Percentiles rank a stretch among this genome's conserved stretches.
Conservation (phyloP, 164 flowering plant species). For the Brasenia schreberi region DNA sequence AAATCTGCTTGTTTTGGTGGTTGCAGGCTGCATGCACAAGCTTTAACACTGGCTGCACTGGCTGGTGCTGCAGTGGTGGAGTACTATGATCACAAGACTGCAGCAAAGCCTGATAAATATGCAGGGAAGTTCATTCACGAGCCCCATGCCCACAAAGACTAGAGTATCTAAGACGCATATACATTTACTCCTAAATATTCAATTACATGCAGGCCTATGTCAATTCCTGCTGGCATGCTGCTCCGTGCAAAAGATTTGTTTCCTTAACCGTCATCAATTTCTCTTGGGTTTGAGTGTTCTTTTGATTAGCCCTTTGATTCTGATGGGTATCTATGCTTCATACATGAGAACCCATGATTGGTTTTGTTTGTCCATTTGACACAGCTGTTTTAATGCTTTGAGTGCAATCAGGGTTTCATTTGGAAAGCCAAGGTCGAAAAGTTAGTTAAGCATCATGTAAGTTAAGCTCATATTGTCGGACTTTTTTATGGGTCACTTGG, state of each 20-base stretch:
- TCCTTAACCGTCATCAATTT: neutral
- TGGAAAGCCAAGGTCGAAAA: too few relatives aligned
- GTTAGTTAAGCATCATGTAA: too few relatives aligned
- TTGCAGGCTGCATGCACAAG: constrained; percentile 80
- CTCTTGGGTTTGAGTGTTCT: neutral
- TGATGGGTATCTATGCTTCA: too few relatives aligned
- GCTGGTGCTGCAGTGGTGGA: constrained; percentile 88
- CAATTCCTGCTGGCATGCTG: neutral
- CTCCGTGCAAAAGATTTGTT: neutral
- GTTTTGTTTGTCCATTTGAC: too few relatives aligned
- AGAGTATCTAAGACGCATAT: neutral
- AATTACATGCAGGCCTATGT: neutral
- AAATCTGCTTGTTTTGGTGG: neutral
- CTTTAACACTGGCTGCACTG: constrained; percentile 68
- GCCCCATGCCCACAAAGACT: constrained; percentile 22
- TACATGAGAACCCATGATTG: too few relatives aligned
- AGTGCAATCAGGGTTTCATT: too few relatives aligned
- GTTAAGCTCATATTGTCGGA: too few relatives aligned
- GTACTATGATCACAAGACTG: constrained; percentile 56
- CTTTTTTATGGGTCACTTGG: too few relatives aligned
- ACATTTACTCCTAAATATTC: neutral
- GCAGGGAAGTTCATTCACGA: constrained; percentile 33
- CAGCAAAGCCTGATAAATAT: constrained; percentile 38
- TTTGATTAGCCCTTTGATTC: too few relatives aligned
- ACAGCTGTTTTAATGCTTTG: too few relatives aligned